Percentiles rank a stretch among this genome's conserved stretches.
Conservation (phyloP, 345 rosid species). For the Eucalyptus regnans region DNA sequence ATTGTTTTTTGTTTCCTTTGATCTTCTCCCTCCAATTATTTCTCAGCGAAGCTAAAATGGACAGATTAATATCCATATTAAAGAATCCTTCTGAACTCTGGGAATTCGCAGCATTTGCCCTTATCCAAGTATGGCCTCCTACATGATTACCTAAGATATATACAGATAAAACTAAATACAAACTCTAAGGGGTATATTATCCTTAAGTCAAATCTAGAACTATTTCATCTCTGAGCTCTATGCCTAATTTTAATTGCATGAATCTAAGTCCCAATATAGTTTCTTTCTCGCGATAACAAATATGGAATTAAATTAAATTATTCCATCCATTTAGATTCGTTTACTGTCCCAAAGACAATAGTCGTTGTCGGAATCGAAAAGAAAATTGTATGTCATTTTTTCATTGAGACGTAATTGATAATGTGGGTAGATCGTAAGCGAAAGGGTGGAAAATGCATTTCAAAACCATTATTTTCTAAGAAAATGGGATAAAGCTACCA, state of each 20-base stretch:
- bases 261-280: background rate
- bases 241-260: background rate
- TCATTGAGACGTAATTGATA: background rate
- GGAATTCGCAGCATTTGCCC: slow-evolving; percentile 63
- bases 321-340: background rate
- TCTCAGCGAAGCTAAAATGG: slow-evolving; percentile 57
- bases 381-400: background rate
- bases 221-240: background rate
- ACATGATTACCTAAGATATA: background rate
- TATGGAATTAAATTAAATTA: background rate
- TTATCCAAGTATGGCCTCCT: slow-evolving; percentile 41
- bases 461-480: background rate
- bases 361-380: accelerated
- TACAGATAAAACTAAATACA: background rate
- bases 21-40: background rate
- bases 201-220: background rate
- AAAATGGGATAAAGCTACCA: background rate
- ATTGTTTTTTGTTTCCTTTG: background rate
- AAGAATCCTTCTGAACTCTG: slow-evolving; percentile 43
- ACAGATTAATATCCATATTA: slow-evolving; percentile 58
- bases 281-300: background rate
- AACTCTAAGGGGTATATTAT: background rate
- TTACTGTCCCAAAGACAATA: background rate
- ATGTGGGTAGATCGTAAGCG: background rate
- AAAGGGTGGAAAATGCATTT: background rate